Conservation (phyloP, 768 basidiomycete species). For the Tephrocybe sp. region DNA sequence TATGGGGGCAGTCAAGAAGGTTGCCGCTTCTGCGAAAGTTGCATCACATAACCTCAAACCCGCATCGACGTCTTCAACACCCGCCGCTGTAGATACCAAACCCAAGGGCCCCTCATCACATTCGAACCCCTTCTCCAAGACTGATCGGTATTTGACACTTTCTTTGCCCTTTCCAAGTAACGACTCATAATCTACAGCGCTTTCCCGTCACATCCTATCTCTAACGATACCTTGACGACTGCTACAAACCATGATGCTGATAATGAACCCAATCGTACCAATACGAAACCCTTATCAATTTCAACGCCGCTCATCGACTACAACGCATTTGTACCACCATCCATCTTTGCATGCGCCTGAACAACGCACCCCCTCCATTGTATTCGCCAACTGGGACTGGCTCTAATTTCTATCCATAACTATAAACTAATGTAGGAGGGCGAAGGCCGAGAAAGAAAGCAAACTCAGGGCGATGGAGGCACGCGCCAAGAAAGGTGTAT, state of each 20-base stretch:
- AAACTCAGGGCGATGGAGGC: slow-evolving; percentile 67
- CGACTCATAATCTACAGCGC: slow-evolving; percentile 68
- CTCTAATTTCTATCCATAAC: slow-evolving; percentile 19
- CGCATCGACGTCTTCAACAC: slow-evolving; percentile 17
- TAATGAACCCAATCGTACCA: slow-evolving; percentile 12
- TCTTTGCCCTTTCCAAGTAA: slow-evolving; percentile 35
- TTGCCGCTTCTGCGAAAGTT: slow-evolving; percentile 25
- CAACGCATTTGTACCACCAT: slow-evolving; percentile 62
- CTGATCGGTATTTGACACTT: slow-evolving; percentile 63
- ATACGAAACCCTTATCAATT: slow-evolving; percentile 33
- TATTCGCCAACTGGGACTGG: slow-evolving; percentile 21
- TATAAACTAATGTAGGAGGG: slow-evolving; percentile 49
- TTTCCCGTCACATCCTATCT: slow-evolving; percentile 27
- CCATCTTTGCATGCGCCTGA: slow-evolving; percentile 70
- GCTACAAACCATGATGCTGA: slow-evolving; percentile 11
- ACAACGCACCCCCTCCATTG: slow-evolving; percentile 18
- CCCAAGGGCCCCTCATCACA: slow-evolving; percentile 15
- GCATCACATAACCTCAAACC: slow-evolving; percentile 18
- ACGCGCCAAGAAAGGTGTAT: slow-evolving; percentile 74
- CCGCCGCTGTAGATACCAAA: slow-evolving; percentile 20
- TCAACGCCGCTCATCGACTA: slow-evolving; percentile 36
- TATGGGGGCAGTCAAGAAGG: slow-evolving; percentile 32
- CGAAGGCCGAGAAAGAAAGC: slow-evolving; percentile 74
- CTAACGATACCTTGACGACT: slow-evolving; percentile 9
- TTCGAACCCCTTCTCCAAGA: slow-evolving; percentile 42